Evolutionary conservation across 192 early-diverging fungal species (phyloP), one percentile per base, ranked within the genome.

Genomic region (Dissophora globulifera): DNA sequence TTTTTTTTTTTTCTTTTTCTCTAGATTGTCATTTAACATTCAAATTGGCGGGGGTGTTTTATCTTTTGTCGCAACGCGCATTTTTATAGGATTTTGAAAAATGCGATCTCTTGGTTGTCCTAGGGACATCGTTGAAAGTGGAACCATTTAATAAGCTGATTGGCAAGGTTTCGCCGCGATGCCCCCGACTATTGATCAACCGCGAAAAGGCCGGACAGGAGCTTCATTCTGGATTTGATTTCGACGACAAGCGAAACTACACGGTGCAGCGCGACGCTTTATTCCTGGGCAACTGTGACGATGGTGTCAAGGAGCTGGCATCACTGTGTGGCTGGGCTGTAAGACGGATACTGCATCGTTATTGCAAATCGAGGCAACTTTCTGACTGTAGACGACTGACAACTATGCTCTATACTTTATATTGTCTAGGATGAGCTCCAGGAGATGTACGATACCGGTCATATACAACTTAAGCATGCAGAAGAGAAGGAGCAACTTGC

Each of bases 101-200:
- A 7, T 91, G 90, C 58, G 96, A 99, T 59, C 78, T 95, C 31
- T 71, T 97, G 25, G 93, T 98, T 79, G 94, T 99, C 26, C 93
- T 98, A 80, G 97, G 97, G 7, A 99, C 96, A 7, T 92, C 89
- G 12, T 65, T 99, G 47, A 85, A 90, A 61, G 97, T 99, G 9
- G 86, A 92, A 45, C 97, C 97, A 45, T 99, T 99, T 72, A 91
- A 92, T 20, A 81, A 81, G 4, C 83, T 97, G 2, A 87, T 96
- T 52, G 81, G 93, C 46, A 52, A 80, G 12, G 93, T 95, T 2
- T 64, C 64, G 13, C 58, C 41, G 10, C 67, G 79, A 6, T 88
- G 93, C 8, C 97, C 96, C 3, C 85, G 97, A 22, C 78, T 99
- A 51, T 83, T 99, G 63, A 93, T 99, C 35, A 99, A 99, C 79